Base-by-base conservation (phyloP, 768 basidiomycete genomes). In the Paxillus rubicundulus region DNA sequence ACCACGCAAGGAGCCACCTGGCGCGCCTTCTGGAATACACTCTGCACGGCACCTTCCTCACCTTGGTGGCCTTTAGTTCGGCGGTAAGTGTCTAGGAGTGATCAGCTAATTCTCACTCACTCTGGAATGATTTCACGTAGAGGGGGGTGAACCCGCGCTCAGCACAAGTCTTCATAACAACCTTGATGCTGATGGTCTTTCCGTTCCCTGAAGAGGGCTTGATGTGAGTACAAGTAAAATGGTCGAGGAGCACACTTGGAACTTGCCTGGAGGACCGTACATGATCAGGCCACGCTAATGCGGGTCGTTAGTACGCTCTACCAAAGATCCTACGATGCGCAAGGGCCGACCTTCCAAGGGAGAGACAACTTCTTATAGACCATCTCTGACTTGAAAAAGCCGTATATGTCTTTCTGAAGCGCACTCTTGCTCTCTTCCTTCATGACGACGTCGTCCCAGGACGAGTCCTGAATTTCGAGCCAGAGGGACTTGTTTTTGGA, bases 181-280 rank as follows among this genome's bases (percentile, higher is more conserved):
- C 84, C 66, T 90, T 92, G 61, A 94, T 70, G 49, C 80, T 87
- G 69, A 92, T 90, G 1, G 87, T 89, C 66, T 90, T 91, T 7
- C 91, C 91, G 57, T 92, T 92, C 7, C 90, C 89, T 80, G 58
- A 9, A 2, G 40, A 50, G 12, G n/a, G n/a, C 10, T 18, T 41
- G 9, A 6, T 30, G 38, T 48, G 45, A 46, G 40, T 7, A n/a
- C 10, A 49, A 13, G 6, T 47, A 28, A 28, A 9, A 7, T 12
- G 3, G 18, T n/a, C n/a, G 39, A 13, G 2, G 16, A 24, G 7
- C 53, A 49, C 46, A 34, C 1, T 28, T 33, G 33, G 21, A 45
- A 58, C 69, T 50, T 57, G 77, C 86, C 86, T 59, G 88, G 87
- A n/a, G 89, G 86, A 1, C 92, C 92, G 54, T 85, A 76, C 78